Evolutionary conservation across 2,329 filamentous ascomycete species (phyloP), one percentile per base, ranked within the genome.

Genomic region (Rachicladosporium sp.): DNA sequence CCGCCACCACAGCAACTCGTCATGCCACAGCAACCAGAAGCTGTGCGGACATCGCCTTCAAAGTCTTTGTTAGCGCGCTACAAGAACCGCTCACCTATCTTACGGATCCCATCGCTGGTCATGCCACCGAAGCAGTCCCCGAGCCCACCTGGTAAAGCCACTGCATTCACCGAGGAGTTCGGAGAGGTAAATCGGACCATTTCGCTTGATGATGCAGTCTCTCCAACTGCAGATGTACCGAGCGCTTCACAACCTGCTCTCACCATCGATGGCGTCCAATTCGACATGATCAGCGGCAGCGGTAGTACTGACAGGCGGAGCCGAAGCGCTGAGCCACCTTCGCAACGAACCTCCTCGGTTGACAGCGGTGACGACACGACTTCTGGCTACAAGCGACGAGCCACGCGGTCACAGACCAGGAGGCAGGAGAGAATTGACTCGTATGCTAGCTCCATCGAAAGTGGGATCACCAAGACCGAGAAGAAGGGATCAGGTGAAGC

Each of bases 371-470:
- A 35, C 7, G 33, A 15, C 9, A 19, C 10, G 2, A 29, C 8
- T n/a, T 10, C 11, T 13, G 31, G 19, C n/a, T 29, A n/a, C 12
- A 27, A 19, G n/a, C 37, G 38, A 15, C 36, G 43, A 11, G 21
- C 15, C 3, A 45, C 39, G 1, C 40, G 45, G 27, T 46, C 43
- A n/a, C 41, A 44, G 33, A 33, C 36, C 21, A 41, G 44, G 13
- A 36, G 44, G 10, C 23, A 46, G 29, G 33, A 41, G 36, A 46
- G 48, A 27, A 36, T 36, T 12, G 46, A 50, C 33, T 46, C 45
- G 32, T 33, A 38, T 3, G 13, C 13, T n/a, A 35, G 29, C 29
- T 15, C 43, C 15, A 5, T 19, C 3, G 15, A 19, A 19, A 3
- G 3, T 19, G 15, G 15, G 15, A 19, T 19, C 15, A 19, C 15